Evolutionary conservation across 305 asterid species (phyloP), one percentile per base, ranked within the genome.

Genomic region (Fraxinus sp.): DNA sequence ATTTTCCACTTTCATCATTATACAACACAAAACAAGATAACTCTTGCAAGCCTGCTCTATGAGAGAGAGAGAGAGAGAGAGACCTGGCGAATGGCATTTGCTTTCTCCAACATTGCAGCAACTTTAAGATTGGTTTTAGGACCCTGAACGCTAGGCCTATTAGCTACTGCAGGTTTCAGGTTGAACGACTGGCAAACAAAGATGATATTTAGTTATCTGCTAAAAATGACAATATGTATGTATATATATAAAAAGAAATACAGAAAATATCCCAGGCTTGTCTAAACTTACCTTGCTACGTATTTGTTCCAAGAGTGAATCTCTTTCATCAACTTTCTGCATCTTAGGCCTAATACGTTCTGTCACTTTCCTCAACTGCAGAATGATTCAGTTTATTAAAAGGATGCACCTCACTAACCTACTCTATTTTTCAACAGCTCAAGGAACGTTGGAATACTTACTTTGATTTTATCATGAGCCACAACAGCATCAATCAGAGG

Each of bases 71-170:
- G 62, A 55, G 64, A 16, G 66, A 55, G 86, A 36, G 78, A 52
- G 77, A 95, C 98, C 97, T 92, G 98, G 86, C 99, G 98, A 81
- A 94, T 96, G 13, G 98, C 90, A 79, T 92, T 96, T 86, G 98
- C 99, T 89, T 91, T 96, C 83, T 94, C 98, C 92, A 96, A 85
- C 79, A 96, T 91, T 22, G 99, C 97, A 78, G 94, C 95, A 70
- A 96, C 98, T 80, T 79, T 89, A 80, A 96, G 92, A 88, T 96
- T 93, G 83, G 98, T 92, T 84, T 73, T 86, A 77, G 97, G 98
- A 79, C 92, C 97, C 77, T 87, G 95, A 86, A 91, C 85, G 86
- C 89, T 92, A 30, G 98, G 97, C 79, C 98, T 90, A 82, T 91
- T 87, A 59, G 89, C 82, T 77, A 82, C 83, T 36, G 98, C 91